These are phyloP conservation scores for Juglanconis oblonga DNA, from an alignment of 2,329 filamentous ascomycete genomes.

Conservation along the genomic window DNA sequence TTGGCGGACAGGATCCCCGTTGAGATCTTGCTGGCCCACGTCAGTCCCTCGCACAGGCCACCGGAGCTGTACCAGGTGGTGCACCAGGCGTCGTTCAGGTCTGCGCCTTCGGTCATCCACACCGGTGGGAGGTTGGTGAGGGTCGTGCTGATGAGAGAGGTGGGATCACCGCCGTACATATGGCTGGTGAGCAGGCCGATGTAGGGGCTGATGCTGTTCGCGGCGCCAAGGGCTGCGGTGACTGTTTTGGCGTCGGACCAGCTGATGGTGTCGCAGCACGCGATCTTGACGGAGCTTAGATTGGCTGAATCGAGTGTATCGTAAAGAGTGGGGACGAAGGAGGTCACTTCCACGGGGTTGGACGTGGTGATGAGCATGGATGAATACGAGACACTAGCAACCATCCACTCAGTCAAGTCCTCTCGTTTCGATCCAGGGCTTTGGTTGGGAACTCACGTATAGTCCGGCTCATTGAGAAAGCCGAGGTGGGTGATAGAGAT, in stretches of 20 bases:
- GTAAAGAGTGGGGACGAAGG: conserved; percentile 48
- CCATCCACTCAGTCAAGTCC: background rate
- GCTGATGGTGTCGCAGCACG: conserved; percentile 38
- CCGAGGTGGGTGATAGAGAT: conserved; percentile 44
- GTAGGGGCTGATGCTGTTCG: conserved; percentile 16
- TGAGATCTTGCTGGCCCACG: conserved; percentile 45
- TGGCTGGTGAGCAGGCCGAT: conserved; percentile 37
- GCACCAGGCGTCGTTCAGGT: conserved; percentile 37
- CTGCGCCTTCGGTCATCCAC: conserved; percentile 48
- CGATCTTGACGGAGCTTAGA: conserved; percentile 31
- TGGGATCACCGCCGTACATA: conserved; percentile 39
- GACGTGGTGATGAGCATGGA: conserved; percentile 67
- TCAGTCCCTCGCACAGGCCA: conserved; percentile 41
- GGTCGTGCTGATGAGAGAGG: conserved; percentile 36
- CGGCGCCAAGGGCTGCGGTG: conserved; percentile 3
- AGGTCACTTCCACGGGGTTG: conserved; percentile 72
- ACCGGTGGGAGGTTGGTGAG: conserved; percentile 26
- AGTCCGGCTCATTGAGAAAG: conserved; percentile 46
- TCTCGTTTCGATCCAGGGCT: background rate
- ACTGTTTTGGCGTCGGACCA: conserved; percentile 30
- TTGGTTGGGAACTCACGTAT: conserved; percentile 21
- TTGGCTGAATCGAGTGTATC: conserved; percentile 33
- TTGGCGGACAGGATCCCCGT: conserved; percentile 40
- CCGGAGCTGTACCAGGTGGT: conserved; percentile 41
- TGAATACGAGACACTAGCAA: conserved; percentile 33